A percentile compares a stretch with the other conserved stretches of the same genome.
phyloP scores from a whole-genome alignment of 768 basidiomycete genomes.

The Rhodotorula paludigena region DNA sequence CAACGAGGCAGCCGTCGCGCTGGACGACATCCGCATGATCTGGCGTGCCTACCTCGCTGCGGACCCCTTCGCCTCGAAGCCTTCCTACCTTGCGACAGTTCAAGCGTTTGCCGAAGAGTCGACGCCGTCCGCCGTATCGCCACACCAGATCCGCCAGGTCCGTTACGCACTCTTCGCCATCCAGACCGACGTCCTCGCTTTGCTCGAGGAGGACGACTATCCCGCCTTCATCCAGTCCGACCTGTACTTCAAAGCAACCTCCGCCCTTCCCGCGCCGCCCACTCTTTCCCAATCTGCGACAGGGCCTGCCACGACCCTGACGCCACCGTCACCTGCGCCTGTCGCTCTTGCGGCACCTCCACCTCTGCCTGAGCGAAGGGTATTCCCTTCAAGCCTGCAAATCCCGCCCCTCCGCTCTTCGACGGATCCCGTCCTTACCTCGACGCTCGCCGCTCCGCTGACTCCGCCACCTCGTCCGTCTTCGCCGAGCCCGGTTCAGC shows the following conservation, averaged over 20 bases:
- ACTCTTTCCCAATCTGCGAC: no score
- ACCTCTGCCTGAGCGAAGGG: neutral
- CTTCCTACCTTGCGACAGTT: conserved; percentile 66
- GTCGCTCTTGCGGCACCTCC: neutral
- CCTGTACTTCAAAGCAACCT: conserved; percentile 82
- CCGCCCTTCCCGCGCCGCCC: conserved; percentile 48
- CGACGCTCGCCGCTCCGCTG: neutral
- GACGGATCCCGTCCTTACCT: neutral
- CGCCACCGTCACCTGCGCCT: neutral
- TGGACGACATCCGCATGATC: conserved; percentile 84
- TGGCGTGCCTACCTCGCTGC: conserved; percentile 78
- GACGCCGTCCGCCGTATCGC: neutral
- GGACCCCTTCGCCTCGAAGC: conserved; percentile 57
- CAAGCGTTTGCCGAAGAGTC: conserved; percentile 55
- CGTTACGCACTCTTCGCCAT: conserved; percentile 74
- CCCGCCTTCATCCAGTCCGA: conserved; percentile 81
- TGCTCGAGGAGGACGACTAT: conserved; percentile 83
- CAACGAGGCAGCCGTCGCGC: conserved; percentile 54
- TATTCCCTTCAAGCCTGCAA: conserved; percentile 11
- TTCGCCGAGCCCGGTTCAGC: neutral
- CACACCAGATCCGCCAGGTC: conserved; percentile 55
- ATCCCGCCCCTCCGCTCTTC: neutral
- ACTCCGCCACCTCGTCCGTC: neutral
- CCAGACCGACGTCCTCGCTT: conserved; percentile 76
- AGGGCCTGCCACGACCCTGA: no score